Evolutionary conservation across 1,139 yeast species (phyloP), one percentile per base, ranked within the genome.

Genomic region (Hyphopichia buzzinii): DNA sequence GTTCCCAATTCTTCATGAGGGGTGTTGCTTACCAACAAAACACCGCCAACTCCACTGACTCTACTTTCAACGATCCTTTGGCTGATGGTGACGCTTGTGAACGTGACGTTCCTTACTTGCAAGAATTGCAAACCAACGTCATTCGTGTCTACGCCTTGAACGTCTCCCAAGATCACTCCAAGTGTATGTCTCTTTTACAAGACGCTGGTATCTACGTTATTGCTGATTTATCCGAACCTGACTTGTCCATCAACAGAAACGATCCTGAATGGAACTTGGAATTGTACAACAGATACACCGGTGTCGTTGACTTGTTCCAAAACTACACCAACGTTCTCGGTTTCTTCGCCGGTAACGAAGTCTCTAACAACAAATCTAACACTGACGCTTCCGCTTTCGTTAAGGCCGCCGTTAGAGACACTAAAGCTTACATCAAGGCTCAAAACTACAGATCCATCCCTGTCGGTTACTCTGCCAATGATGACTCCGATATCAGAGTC

Each of bases 391-490:
- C 94, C 26, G 96, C 97, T 3, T 90, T 84, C 55, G 78, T 90
- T 43, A 83, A 94, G 61, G 97, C 97, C 31, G 87, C 94, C 25
- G 82, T 87, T 50, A 82, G 97, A 62, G 97, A 90, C 59, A 82
- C 85, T 73, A 89, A 87, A 64, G 78, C 79, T 49, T 89, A 90
- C 59, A 87, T 90, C 44, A 64, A 72, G 12, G 68, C 74, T 39
- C 79, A 84, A 48, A 67, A 81, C 17, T 77, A 84, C 55, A 79
- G 97, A 60, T 57, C 71, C 8, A 84, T 89, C 40, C 96, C 96
- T 3, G 94, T 90, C 29, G 97, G 97, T 35, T 90, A 89, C 61
- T 84, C 96, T 10, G 92, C 96, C 30, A 95, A 95, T 34, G 96
- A 89, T 60, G 95, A 84, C 51, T 67, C 67, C 39, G 74, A 73